Conservation (phyloP, 768 basidiomycete genomes). For the Amanita brunnescens region DNA sequence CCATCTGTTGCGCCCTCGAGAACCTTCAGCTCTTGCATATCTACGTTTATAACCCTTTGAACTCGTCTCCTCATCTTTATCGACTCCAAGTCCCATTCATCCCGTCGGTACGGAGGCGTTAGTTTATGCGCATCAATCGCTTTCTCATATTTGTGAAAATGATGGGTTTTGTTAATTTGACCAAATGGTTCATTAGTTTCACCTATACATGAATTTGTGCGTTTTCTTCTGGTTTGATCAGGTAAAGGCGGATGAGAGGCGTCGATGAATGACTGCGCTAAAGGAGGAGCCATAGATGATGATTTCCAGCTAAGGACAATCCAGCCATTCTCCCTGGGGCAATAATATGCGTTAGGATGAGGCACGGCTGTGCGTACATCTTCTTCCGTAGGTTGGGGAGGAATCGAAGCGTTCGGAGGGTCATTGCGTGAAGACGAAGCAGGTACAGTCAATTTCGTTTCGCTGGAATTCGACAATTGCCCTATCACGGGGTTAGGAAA, state of each 20-base stretch:
- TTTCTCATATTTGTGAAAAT: slow-evolving; percentile 68
- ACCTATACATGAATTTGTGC: slow-evolving; percentile 42
- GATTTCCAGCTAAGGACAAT: slow-evolving; percentile 65
- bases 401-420: slow-evolving; percentile 15
- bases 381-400: slow-evolving; percentile 40
- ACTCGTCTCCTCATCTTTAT: slow-evolving; percentile 46
- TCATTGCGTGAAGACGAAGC: slow-evolving; percentile 9
- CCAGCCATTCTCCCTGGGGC: slow-evolving; percentile 78
- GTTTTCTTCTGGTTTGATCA: slow-evolving; percentile 41
- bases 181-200: slow-evolving; percentile 39
- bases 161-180: slow-evolving; percentile 58
- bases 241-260: slow-evolving; percentile 41
- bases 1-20: slow-evolving; percentile 38
- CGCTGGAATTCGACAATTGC: slow-evolving; percentile 12
- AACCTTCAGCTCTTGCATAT: slow-evolving; percentile 2
- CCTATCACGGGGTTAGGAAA: slow-evolving; percentile 16
- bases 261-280: slow-evolving; percentile 44
- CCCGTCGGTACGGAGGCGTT: slow-evolving; percentile 47
- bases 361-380: slow-evolving; percentile 66
- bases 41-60: slow-evolving; percentile 22
- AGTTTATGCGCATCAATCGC: slow-evolving; percentile 66
- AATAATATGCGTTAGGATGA: slow-evolving; percentile 79
- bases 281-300: slow-evolving; percentile 50
- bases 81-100: slow-evolving; percentile 51
- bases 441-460: slow-evolving; percentile 4